Evolutionary conservation across 116 monocot genomes (phyloP).

Genomic region (Thalassia testudinum): DNA sequence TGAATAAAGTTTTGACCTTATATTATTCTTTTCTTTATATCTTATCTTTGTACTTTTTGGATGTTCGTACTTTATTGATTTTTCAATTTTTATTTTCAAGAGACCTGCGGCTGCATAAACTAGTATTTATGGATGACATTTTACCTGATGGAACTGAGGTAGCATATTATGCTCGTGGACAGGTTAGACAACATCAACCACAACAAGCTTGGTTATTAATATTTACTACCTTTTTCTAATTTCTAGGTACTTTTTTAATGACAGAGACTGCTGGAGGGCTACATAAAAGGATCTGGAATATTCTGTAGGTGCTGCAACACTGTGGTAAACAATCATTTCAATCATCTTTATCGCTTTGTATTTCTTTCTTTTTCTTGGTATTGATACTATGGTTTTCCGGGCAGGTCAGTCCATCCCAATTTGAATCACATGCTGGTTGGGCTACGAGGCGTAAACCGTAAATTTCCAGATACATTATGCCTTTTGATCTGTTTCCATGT

Average conservation of each 20-base stretch:
- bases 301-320: conserved; percentile 61
- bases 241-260: background rate
- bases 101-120: conserved; percentile 73
- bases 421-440: conserved; percentile 99
- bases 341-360: background rate
- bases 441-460: conserved; percentile 84
- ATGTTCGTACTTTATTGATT: too few relatives aligned
- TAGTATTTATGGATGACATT: conserved; percentile 61
- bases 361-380: background rate
- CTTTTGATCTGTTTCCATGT: background rate
- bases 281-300: conserved; percentile 76
- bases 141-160: conserved; percentile 82
- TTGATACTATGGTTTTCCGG: background rate
- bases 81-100: conserved; percentile 13
- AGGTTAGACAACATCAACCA: conserved; percentile 17
- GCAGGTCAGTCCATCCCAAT: conserved; percentile 93
- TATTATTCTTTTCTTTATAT: background rate
- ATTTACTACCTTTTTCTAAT: background rate
- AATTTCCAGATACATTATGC: conserved; percentile 10
- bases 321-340: conserved; percentile 37
- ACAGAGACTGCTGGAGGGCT: conserved; percentile 68
- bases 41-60: background rate
- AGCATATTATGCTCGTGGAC: conserved; percentile 61
- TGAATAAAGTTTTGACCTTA: background rate
- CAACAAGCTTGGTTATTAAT: background rate